Evolutionary conservation across 192 early-diverging fungal genomes (phyloP).

Genomic region (Coemansia sp.): DNA sequence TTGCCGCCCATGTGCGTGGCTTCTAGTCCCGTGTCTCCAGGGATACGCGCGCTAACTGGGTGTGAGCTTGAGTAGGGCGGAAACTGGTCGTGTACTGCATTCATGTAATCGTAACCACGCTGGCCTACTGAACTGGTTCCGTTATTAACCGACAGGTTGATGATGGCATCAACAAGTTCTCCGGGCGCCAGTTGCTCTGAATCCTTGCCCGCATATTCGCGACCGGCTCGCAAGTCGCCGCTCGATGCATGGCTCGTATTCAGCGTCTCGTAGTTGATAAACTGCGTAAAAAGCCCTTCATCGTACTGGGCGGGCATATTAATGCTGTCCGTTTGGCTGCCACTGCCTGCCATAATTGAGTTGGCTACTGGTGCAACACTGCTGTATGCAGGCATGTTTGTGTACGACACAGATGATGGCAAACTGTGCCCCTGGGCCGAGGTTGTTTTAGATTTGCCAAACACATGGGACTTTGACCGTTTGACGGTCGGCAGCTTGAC

Average conservation of each 20-base stretch:
- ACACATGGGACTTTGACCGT: constrained; percentile 24
- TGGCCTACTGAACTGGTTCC: not conserved
- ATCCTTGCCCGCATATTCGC: not conserved
- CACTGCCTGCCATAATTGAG: not conserved
- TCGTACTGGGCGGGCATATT: constrained; percentile 8
- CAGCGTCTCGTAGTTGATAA: constrained; percentile 31
- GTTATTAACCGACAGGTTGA: constrained; percentile 37
- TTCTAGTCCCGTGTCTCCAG: not conserved
- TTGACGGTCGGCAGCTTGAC: not conserved
- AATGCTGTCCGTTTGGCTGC: not conserved
- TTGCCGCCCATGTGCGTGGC: not conserved
- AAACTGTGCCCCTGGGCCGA: not conserved
- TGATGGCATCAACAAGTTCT: constrained; percentile 39
- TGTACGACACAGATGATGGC: not conserved
- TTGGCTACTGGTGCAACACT: not conserved
- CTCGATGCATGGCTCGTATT: not conserved
- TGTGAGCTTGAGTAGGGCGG: not conserved
- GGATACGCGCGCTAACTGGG: not conserved
- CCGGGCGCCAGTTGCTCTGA: constrained; percentile 14
- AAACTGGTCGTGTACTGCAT: not conserved
- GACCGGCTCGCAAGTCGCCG: not conserved
- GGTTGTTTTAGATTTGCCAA: not conserved
- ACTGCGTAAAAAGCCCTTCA: constrained; percentile 40
- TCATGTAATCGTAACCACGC: not conserved
- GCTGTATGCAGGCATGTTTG: not conserved